Evolutionary conservation across 2,329 filamentous ascomycete genomes (phyloP), one percentile per base, ranked within the genome.

Genomic region (Balansia obtecta): DNA sequence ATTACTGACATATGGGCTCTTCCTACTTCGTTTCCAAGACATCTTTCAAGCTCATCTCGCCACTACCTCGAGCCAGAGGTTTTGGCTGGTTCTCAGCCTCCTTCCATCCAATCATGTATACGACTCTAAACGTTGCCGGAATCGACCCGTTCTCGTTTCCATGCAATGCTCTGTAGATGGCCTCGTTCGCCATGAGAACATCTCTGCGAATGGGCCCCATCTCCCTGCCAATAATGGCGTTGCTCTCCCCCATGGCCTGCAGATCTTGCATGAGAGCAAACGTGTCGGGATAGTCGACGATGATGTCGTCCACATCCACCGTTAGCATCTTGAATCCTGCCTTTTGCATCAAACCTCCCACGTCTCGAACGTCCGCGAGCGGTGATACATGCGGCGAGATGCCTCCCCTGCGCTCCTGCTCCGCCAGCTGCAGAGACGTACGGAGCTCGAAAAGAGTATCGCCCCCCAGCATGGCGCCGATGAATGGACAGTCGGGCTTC

Each of bases 51-150:
- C 86, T 95, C 41, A 95, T 71, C 63, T 95, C 76, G 10, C 88
- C 93, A 56, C 85, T 95, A 0, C 93, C 93, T 57, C 93, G 79
- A 56, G 83, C 70, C 52, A 97, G 69, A 5, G 93, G 90, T 67
- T 91, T 75, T 2, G 83, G 75, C 68, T 97, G 90, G 49, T 83
- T 79, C 32, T 78, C 76, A 2, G 86, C 84, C 57, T 90, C 86
- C 64, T 91, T 94, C 93, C 93, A 98, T 0, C 93, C 93, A 67
- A 98, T 98, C 90, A 97, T 96, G 67, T 93, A 95, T 54, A 98
- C 96, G 58, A 95, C 77, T 58, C 93, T 79, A 63, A 96, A 98
- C 0, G 93, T 98, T 1, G 93, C 93, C 1, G 93, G 93, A 54
- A 93, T 75, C 1, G 72, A 79, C 18, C 79, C 85, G 59, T 87